These are phyloP conservation scores for Fusarium verticillioides DNA, from an alignment of 2,329 filamentous ascomycete species.

Conservation along the genomic window DNA sequence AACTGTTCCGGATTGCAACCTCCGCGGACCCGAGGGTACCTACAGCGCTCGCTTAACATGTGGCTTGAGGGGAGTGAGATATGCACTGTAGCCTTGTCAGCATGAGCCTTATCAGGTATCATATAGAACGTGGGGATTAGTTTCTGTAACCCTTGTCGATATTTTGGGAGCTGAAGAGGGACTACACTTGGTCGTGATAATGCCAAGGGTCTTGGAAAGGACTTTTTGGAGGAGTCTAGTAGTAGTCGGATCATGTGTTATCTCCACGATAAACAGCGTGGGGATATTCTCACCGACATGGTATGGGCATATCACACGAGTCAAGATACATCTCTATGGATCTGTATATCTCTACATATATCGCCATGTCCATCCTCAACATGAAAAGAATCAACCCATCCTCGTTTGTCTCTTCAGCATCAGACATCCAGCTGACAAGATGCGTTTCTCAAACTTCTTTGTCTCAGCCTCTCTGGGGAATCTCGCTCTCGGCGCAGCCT, in stretches of 20 bases:
- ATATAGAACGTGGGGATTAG: neutral
- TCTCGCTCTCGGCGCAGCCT: neutral
- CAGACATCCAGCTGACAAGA: neutral
- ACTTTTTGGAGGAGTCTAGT: neutral
- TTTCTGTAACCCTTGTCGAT: neutral
- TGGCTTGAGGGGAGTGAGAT: neutral
- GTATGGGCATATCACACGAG: neutral
- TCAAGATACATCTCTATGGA: fast-evolving
- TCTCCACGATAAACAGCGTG: neutral
- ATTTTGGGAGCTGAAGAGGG: neutral
- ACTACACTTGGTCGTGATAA: neutral
- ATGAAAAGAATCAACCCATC: neutral
- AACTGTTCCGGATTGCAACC: neutral
- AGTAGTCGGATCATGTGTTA: neutral
- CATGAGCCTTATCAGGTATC: neutral
- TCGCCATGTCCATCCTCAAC: too few relatives aligned
- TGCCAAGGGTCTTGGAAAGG: neutral
- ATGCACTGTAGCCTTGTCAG: neutral
- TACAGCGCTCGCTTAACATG: neutral
- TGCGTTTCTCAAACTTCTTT: neutral
- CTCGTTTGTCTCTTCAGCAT: neutral
- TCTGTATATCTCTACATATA: neutral
- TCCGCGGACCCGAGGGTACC: too few relatives aligned
- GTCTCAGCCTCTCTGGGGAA: neutral
- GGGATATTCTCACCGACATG: neutral